Percentiles rank a stretch among this genome's conserved stretches.
Evolutionary conservation across 768 basidiomycete genomes (phyloP).

Genomic region (Termitomyces sp.): DNA sequence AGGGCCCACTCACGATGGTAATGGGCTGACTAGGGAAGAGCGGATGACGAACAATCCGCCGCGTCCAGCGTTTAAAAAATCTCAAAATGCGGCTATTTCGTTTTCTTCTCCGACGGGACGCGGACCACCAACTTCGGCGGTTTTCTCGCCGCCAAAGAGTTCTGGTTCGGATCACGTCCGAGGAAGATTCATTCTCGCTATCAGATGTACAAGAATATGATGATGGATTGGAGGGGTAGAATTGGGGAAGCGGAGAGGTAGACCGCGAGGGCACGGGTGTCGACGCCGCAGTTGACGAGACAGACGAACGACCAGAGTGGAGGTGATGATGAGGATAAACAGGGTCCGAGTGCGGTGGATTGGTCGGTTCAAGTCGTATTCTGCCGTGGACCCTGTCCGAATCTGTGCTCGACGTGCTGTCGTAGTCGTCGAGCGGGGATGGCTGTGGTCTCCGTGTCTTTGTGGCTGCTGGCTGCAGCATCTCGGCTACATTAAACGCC

Average conservation of each 20-base stretch:
- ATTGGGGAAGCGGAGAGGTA: constrained; percentile 52
- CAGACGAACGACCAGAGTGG: constrained; percentile 32
- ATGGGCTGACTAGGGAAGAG: constrained; percentile 76
- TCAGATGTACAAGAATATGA: constrained; percentile 57
- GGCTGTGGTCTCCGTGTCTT: constrained; percentile 14
- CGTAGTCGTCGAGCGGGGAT: constrained; percentile 31
- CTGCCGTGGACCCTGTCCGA: constrained; percentile 26
- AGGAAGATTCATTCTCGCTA: constrained; percentile 53
- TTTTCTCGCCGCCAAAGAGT: constrained; percentile 38
- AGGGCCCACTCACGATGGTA: constrained; percentile 58
- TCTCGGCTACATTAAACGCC: constrained; percentile 16
- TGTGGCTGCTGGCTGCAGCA: constrained; percentile 17
- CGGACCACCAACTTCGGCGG: constrained; percentile 54
- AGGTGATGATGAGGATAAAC: constrained; percentile 27
- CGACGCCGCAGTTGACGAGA: constrained; percentile 34
- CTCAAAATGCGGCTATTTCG: constrained; percentile 42
- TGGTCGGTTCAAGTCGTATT: constrained; percentile 11
- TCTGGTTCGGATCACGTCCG: constrained; percentile 37
- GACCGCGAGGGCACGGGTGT: constrained; percentile 62
- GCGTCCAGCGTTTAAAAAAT: constrained; percentile 46
- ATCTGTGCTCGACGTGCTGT: constrained; percentile 39
- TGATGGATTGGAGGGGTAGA: constrained; percentile 40
- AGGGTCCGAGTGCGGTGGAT: constrained; percentile 21
- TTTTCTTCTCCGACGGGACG: constrained; percentile 45
- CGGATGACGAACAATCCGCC: constrained; percentile 60